Evolutionary conservation across 2,329 filamentous ascomycete genomes (phyloP).

Genomic region (Sporothrix humicola): DNA sequence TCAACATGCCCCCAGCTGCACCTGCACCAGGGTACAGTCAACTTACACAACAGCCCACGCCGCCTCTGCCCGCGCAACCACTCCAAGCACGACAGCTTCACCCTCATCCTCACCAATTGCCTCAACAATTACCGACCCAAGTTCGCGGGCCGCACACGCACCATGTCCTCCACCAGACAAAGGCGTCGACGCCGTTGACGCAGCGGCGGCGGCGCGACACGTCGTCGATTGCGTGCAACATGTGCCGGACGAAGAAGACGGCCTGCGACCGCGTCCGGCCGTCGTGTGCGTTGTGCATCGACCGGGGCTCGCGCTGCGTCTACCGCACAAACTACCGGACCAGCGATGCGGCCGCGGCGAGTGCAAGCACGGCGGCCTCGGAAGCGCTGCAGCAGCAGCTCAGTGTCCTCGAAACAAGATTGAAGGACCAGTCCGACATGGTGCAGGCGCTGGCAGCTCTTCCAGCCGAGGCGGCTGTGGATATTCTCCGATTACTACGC

Average conservation of each 20-base stretch:
- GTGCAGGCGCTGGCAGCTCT: not conserved
- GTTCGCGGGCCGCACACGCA: too few species aligned
- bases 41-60: not conserved
- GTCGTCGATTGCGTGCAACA: conserved; percentile 32
- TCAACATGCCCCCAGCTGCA: too few species aligned
- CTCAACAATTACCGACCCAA: too few species aligned
- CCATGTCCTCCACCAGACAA: not conserved
- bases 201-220: conserved; percentile 30
- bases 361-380: not conserved
- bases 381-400: conserved; percentile 5
- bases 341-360: not conserved
- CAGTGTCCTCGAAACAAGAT: not conserved
- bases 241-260: conserved; percentile 33
- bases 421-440: conserved; percentile 1
- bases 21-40: not conserved
- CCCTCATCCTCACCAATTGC: too few species aligned
- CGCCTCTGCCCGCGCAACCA: not conserved
- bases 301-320: conserved; percentile 25
- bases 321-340: conserved; percentile 32
- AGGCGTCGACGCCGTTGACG: not conserved
- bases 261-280: conserved; percentile 29
- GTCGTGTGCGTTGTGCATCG: conserved; percentile 30
- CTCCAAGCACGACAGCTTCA: not conserved
- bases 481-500: conserved; percentile 11
- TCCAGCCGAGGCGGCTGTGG: not conserved